Evolutionary conservation across 495 filamentous ascomycete species (phyloP).

Genomic region (Neurospora discreta): DNA sequence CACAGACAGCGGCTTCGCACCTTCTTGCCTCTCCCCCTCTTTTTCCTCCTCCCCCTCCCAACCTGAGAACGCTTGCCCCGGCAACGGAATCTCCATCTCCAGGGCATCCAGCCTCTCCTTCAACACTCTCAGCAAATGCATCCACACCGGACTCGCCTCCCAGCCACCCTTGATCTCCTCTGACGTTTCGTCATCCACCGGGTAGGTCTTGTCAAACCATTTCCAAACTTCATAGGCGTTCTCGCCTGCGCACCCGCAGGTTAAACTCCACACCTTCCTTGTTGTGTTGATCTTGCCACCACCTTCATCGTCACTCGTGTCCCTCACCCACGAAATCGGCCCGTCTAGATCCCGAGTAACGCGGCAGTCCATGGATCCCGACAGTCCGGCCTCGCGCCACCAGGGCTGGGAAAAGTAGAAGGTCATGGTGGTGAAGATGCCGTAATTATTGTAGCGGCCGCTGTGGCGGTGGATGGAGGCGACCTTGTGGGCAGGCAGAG

Average conservation of each 20-base stretch:
- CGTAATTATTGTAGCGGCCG: constrained; percentile 22
- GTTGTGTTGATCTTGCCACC: constrained; percentile 17
- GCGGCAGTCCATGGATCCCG: constrained; percentile 23
- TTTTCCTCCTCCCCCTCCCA: background rate
- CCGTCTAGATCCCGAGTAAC: constrained; percentile 13
- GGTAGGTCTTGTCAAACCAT: constrained; percentile 25
- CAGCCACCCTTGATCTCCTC: background rate
- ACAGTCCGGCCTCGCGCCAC: constrained; percentile 24
- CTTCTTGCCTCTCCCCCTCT: background rate
- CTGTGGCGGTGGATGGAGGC: constrained; percentile 10
- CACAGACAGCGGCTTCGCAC: background rate
- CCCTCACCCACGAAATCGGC: constrained; percentile 28
- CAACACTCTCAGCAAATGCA: constrained; percentile 2
- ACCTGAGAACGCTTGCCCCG: background rate
- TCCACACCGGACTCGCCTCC: background rate
- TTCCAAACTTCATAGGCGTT: background rate
- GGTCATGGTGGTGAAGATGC: constrained; percentile 24
- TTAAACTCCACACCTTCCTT: background rate
- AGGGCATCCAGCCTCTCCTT: background rate
- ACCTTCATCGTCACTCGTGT: constrained; percentile 26
- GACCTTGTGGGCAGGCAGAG: background rate
- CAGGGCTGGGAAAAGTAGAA: constrained; percentile 22
- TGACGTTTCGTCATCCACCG: constrained; percentile 18
- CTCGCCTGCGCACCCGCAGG: background rate
- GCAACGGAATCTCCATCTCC: background rate